A percentile compares a stretch with the other conserved stretches of the same genome.
Evolutionary conservation across 1,284 basidiomycete species (phyloP).

Genomic region (Malassezia sp.): DNA sequence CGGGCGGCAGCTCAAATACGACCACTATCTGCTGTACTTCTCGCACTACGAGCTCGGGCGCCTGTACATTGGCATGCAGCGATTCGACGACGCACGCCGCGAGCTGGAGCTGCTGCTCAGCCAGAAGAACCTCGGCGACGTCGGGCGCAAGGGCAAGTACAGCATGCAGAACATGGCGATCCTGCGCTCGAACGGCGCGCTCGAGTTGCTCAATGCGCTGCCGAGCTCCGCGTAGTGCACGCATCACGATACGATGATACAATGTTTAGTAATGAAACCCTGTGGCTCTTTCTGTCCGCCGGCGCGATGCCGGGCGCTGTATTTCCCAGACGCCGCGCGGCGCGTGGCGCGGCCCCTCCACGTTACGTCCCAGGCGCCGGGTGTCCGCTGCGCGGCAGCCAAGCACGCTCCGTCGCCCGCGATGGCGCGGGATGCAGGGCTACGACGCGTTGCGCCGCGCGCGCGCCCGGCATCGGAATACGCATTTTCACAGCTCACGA

Average conservation of each 20-base stretch:
- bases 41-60: constrained; percentile 44
- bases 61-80: constrained; percentile 24
- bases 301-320: too few relatives aligned
- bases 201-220: constrained; percentile 14
- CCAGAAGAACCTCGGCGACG: constrained; percentile 37
- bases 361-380: too few relatives aligned
- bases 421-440: background rate
- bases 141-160: constrained; percentile 41
- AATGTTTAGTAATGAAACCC: too few relatives aligned
- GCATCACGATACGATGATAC: too few relatives aligned
- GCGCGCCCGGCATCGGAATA: constrained; percentile 4
- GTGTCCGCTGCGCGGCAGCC: background rate
- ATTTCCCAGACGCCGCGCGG: too few relatives aligned
- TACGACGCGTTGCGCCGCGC: background rate
- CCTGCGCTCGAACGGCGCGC: constrained; percentile 36
- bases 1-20: constrained; percentile 25
- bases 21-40: constrained; percentile 46
- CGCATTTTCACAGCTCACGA: constrained; percentile 4
- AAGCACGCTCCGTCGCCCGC: background rate
- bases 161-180: constrained; percentile 45
- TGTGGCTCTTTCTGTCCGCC: too few relatives aligned
- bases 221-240: background rate
- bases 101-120: constrained; percentile 33
- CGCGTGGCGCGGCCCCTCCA: too few relatives aligned
- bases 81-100: constrained; percentile 24